Percentiles rank a stretch among this genome's conserved stretches.
Conservation (phyloP, 2,329 filamentous ascomycete species). For the Cercospora sesami region DNA sequence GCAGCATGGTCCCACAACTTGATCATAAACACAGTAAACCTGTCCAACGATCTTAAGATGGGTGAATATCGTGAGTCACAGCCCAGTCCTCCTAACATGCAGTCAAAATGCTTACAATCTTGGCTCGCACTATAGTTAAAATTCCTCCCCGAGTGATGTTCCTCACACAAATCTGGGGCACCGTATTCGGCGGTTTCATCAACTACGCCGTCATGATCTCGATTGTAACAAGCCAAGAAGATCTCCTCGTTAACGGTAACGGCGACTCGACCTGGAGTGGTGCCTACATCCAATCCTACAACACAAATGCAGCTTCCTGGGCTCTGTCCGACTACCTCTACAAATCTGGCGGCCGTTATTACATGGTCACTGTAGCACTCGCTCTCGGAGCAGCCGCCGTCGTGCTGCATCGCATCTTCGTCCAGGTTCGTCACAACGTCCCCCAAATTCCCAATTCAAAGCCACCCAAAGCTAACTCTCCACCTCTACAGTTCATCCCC, state of each 20-base stretch:
- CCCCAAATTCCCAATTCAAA: background rate
- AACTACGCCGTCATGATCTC: conserved; percentile 57
- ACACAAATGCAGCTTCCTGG: conserved; percentile 43
- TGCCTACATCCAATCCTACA: conserved; percentile 49
- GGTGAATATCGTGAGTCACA: conserved; percentile 55
- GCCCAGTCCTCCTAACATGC: background rate
- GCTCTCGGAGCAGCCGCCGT: conserved; percentile 51
- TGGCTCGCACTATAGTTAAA: conserved; percentile 41
- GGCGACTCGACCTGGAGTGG: conserved; percentile 57
- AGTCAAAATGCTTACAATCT: background rate
- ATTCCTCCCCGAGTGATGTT: conserved; percentile 59
- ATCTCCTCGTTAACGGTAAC: conserved; percentile 48
- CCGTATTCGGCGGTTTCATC: conserved; percentile 49
- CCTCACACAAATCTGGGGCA: conserved; percentile 57
- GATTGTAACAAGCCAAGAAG: conserved; percentile 54
- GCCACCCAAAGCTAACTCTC: no score
- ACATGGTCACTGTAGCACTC: conserved; percentile 44
- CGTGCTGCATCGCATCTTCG: conserved; percentile 45
- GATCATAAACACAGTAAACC: conserved; percentile 52
- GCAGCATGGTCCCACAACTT: conserved; percentile 61
- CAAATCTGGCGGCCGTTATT: conserved; percentile 40
- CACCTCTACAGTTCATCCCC: conserved; percentile 46
- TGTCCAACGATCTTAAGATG: conserved; percentile 58
- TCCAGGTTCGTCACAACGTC: conserved; percentile 34
- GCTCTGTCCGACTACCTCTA: conserved; percentile 58